Evolutionary conservation across 306 rosid species (phyloP).

Genomic region (Oemleria cerasiformis): DNA sequence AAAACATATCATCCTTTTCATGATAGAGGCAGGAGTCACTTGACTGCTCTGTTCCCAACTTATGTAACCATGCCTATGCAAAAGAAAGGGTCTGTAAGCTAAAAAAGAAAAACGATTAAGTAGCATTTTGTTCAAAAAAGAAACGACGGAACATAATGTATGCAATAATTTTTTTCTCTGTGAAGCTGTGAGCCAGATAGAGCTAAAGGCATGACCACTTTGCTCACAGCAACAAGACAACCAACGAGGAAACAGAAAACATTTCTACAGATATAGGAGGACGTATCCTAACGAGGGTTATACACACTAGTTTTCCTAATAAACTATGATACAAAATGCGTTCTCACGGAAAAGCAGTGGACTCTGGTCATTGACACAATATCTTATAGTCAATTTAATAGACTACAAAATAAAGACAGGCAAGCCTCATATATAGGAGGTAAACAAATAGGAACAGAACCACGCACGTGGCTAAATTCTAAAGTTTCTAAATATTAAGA

Average conservation of each 20-base stretch:
- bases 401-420: not conserved
- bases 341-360: not conserved
- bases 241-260: not conserved
- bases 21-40: conserved; percentile 70
- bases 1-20: conserved; percentile 75
- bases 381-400: not conserved
- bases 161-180: not conserved
- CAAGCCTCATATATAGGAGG: not conserved
- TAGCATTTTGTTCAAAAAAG: not conserved
- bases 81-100: conserved; percentile 14
- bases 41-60: conserved; percentile 70
- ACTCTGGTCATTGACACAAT: not conserved
- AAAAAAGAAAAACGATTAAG: conserved; percentile 1
- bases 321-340: not conserved
- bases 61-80: conserved; percentile 84
- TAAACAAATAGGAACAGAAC: not conserved
- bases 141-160: not conserved
- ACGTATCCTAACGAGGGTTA: not conserved
- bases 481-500: not conserved
- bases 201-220: not conserved
- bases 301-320: not conserved
- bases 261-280: not conserved
- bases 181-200: not conserved
- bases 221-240: not conserved
- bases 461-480: not conserved